A percentile compares a stretch with the other conserved stretches of the same genome.
phyloP scores from a whole-genome alignment of 306 rosid genomes.

The Begonia masoniana region DNA sequence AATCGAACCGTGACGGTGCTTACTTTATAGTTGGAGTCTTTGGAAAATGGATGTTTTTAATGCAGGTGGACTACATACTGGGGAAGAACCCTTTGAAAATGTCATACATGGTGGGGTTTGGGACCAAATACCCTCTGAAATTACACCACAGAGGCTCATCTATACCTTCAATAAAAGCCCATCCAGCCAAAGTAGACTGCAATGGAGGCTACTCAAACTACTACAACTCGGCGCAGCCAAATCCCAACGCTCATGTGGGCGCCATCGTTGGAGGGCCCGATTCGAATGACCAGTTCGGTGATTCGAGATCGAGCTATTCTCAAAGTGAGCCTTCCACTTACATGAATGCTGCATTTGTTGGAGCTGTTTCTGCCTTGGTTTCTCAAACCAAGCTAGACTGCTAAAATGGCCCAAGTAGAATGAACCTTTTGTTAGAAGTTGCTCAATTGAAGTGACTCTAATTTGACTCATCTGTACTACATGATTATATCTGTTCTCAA shows the following conservation, averaged over 20 bases:
- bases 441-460: too few relatives aligned
- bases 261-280: slow-evolving; percentile 79
- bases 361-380: slow-evolving; percentile 54
- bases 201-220: slow-evolving; percentile 36
- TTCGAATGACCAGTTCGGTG: slow-evolving; percentile 44
- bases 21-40: too few relatives aligned
- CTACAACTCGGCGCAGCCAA: slow-evolving; percentile 34
- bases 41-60: too few relatives aligned
- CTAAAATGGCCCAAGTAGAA: too few relatives aligned
- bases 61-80: slow-evolving; percentile 70
- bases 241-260: slow-evolving; percentile 66
- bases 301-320: slow-evolving; percentile 60
- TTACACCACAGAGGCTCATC: slow-evolving; percentile 83
- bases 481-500: too few relatives aligned
- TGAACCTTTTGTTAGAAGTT: not conserved
- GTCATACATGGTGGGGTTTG: slow-evolving; percentile 80
- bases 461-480: too few relatives aligned
- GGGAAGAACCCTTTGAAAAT: slow-evolving; percentile 64
- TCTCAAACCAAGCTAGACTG: not conserved
- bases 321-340: slow-evolving; percentile 69
- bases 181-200: slow-evolving; percentile 47
- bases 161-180: slow-evolving; percentile 46
- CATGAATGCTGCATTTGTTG: slow-evolving; percentile 71
- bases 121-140: slow-evolving; percentile 47
- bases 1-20: too few relatives aligned